A percentile compares a stretch with the other conserved stretches of the same genome.
phyloP scores from a whole-genome alignment of 2,329 filamentous ascomycete genomes.

The Ophiostoma angusticollis region DNA sequence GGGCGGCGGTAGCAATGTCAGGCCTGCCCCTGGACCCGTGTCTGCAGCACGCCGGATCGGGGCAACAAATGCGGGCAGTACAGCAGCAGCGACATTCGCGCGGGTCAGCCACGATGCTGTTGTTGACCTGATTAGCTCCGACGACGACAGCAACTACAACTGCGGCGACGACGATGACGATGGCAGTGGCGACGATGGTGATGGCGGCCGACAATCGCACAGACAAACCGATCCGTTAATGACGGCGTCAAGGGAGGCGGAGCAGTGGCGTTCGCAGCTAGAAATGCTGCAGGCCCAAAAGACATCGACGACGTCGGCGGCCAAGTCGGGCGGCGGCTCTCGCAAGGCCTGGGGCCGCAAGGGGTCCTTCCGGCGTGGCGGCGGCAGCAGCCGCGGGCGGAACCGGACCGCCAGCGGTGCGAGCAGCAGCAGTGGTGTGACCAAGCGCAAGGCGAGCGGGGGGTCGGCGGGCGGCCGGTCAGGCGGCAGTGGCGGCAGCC shows the following conservation, averaged over 20 bases:
- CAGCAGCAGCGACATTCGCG: neutral
- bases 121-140: slow-evolving; percentile 40
- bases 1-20: slow-evolving; percentile 7
- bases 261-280: slow-evolving; percentile 20
- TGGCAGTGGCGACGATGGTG: neutral
- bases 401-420: slow-evolving; percentile 11
- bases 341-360: slow-evolving; percentile 8
- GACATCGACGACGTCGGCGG: no score
- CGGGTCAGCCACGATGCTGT: slow-evolving; percentile 25
- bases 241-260: slow-evolving; percentile 14
- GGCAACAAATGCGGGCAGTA: neutral
- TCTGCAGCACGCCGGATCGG: neutral
- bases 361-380: slow-evolving; percentile 9
- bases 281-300: slow-evolving; percentile 17
- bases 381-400: slow-evolving; percentile 6
- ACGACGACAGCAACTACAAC: slow-evolving; percentile 6
- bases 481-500: neutral
- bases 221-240: no score
- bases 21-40: slow-evolving; percentile 4
- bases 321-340: slow-evolving; percentile 10
- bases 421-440: slow-evolving; percentile 10
- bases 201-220: neutral
- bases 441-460: slow-evolving; percentile 5
- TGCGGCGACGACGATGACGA: neutral
- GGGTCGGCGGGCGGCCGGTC: neutral